Evolutionary conservation across 257 asterid species (phyloP).

Genomic region (Marsdenia floribunda): DNA sequence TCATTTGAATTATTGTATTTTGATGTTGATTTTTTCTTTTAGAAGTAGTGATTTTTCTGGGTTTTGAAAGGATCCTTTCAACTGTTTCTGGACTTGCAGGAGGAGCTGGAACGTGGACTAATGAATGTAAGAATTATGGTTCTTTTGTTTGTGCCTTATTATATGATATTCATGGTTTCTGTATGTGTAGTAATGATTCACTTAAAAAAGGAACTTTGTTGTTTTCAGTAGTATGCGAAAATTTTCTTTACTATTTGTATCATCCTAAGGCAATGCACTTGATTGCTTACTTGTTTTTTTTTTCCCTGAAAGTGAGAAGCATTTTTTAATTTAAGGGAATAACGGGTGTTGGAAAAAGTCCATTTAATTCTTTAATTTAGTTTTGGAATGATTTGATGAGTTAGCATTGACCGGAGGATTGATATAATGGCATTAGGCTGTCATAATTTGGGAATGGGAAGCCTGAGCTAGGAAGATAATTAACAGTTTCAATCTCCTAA

Average conservation of each 20-base stretch:
- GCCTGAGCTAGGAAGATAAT: neutral
- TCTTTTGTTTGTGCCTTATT: neutral
- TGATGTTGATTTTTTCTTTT: neutral
- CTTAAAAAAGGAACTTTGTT: neutral
- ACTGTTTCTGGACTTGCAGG: constrained; percentile 43
- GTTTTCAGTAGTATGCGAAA: neutral
- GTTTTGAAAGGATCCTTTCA: neutral
- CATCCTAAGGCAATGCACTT: neutral
- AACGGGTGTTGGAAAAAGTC: neutral
- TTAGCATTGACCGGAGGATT: neutral
- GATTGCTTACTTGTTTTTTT: neutral
- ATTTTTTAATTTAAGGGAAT: neutral
- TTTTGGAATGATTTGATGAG: neutral
- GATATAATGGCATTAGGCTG: neutral
- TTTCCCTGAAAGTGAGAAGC: neutral
- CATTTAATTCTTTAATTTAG: neutral
- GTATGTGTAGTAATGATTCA: neutral
- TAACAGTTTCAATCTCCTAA: neutral
- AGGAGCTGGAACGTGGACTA: constrained; percentile 84
- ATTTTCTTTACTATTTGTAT: neutral
- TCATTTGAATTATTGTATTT: neutral
- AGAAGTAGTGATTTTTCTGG: neutral
- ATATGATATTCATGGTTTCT: neutral
- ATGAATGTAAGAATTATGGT: constrained; percentile 41
- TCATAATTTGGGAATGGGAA: neutral